Evolutionary conservation across 345 rosid genomes (phyloP).

Genomic region (Acer saccharum): DNA sequence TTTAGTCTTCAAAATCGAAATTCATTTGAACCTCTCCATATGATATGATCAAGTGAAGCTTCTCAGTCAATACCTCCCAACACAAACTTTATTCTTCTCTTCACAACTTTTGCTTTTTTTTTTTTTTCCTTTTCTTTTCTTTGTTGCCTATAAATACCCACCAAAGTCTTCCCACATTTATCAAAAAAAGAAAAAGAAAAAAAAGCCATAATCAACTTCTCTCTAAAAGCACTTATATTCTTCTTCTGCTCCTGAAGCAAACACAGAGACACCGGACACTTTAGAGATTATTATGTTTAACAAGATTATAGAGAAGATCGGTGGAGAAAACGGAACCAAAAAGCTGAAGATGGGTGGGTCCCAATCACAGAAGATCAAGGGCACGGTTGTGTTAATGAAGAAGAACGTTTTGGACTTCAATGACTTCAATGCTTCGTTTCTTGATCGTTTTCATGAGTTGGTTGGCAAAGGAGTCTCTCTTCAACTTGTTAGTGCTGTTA

Average conservation of each 20-base stretch:
- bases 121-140: background rate
- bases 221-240: too few species aligned
- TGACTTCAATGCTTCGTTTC: conserved; percentile 64
- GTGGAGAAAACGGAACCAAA: background rate
- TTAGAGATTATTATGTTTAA: background rate
- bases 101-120: background rate
- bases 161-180: background rate
- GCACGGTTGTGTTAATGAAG: conserved; percentile 83
- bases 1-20: background rate
- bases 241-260: background rate
- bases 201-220: too few species aligned
- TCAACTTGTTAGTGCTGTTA: conserved; percentile 70
- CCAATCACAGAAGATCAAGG: conserved; percentile 44
- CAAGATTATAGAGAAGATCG: conserved; percentile 27
- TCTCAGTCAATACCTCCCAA: background rate
- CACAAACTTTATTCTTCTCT: background rate
- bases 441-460: conserved; percentile 67
- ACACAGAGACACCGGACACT: background rate
- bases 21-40: background rate
- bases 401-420: conserved; percentile 85
- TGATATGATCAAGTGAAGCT: background rate
- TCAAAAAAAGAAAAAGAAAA: background rate
- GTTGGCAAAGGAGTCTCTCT: conserved; percentile 61
- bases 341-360: background rate
- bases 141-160: background rate